Percentiles rank a stretch among this genome's conserved stretches.
Conservation (phyloP, 1,284 basidiomycete species). For the Cryptococcus depauperatus region DNA sequence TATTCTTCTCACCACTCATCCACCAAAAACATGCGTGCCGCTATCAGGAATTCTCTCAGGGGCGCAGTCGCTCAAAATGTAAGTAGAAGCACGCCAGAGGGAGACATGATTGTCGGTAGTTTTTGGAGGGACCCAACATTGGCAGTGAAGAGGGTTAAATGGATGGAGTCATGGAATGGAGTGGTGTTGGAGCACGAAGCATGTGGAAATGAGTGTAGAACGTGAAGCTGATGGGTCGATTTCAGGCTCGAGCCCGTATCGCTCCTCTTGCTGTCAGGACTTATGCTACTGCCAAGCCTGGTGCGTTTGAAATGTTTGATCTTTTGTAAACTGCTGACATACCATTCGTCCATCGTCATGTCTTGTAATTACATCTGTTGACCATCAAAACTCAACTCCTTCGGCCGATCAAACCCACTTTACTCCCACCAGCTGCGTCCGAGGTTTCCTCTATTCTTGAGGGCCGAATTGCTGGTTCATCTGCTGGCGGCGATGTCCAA, state of each 20-base stretch:
- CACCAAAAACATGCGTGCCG: conserved; percentile 63
- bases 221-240: conserved; percentile 5
- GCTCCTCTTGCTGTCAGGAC: conserved; percentile 51
- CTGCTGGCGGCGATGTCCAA: conserved; percentile 87
- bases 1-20: conserved; percentile 14
- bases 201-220: background rate
- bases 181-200: background rate
- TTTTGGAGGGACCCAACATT: background rate
- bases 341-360: background rate
- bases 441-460: conserved; percentile 99
- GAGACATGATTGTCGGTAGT: background rate
- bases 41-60: conserved; percentile 53
- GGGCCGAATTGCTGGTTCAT: conserved; percentile 90
- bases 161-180: background rate
- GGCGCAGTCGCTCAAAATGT: conserved; percentile 32
- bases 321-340: conserved; percentile 1
- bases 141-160: background rate
- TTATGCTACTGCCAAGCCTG: conserved; percentile 97
- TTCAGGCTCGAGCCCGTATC: conserved; percentile 36
- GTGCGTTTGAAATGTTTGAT: conserved; percentile 51
- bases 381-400: conserved; percentile 1
- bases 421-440: conserved; percentile 65
- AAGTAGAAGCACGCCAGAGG: conserved; percentile 11
- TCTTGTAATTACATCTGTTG: background rate
- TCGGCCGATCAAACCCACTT: conserved; percentile 11